Base-by-base conservation (phyloP, 768 basidiomycete genomes). In the Phlebiopsis gigantea region DNA sequence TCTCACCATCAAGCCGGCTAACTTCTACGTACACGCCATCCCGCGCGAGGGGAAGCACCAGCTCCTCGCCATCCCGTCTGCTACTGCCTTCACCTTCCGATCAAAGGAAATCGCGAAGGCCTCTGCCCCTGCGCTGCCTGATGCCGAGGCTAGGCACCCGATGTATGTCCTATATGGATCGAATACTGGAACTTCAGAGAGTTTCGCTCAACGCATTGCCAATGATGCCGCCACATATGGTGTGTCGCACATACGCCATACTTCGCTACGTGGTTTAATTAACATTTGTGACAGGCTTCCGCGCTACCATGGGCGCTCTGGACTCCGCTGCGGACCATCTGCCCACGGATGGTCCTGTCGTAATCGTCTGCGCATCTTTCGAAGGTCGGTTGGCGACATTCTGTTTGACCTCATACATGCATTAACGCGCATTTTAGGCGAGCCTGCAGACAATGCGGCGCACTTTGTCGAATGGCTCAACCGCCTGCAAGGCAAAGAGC, bases 181-280 rank as follows among this genome's bases (percentile, higher is more conserved):
- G 28, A 80, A 80, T 65, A 73, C 77, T 7, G 79, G 78, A 9
- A 76, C 77, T 0, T 78, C 73, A 24, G 76, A 80, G 63, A 70
- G 72, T 28, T 79, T 80, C 55, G 77, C 78, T 14, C 74, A 77
- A 63, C 63, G 77, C 24, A 65, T 80, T 19, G 75, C 73, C 7
- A 71, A 67, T 41, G 72, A 71, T 43, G 76, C 75, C 2, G 55
- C 67, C 0, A 58, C 62, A 4, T 68, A 75, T 59, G 77, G 76
- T 76, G 56, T n/a, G 64, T 55, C 22, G 12, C 42, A 1, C 6
- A 14, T 15, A 24, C n/a, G 2, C 47, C 22, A 28, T 6, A 51
- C 47, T 19, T 10, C 10, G 15, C 25, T 12, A 14, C 22, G 19
- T 17, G 3, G 3, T 1, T 4, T 15, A 12, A 5, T 15, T 21